Evolutionary conservation across 208 protist genomes (phyloP), one percentile per base, ranked within the genome.

Genomic region (Sergeia podlipaevii): DNA sequence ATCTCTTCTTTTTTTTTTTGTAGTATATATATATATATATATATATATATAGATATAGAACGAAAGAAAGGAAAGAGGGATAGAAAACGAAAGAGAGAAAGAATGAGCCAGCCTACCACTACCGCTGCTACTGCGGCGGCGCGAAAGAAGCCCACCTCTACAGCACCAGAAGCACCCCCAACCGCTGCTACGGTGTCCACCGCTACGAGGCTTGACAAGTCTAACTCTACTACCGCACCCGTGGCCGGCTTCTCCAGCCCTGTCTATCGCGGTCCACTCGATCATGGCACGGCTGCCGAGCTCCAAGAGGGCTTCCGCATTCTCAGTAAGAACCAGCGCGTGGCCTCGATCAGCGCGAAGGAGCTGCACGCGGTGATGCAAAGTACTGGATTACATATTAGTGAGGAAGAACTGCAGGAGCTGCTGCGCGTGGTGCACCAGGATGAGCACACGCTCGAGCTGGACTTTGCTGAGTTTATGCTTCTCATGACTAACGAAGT

Each of bases 241-340:
- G 44, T 73, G n/a, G 47, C 61, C 1, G 51, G 60, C 17, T 65
- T 69, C 30, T 46, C 59, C 54, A 54, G 55, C 32, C 66, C 72
- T n/a, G 34, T 66, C 20, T 70, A 65, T 48, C 65, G 67, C 30
- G 59, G 50, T 11, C n/a, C 7, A 7, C 48, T 98, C 21, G 88
- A 95, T n/a, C 92, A 98, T 65, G 96, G 98, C 66, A 90, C 98
- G 69, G 91, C 98, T 23, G 91, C 90, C 15, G 98, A 99, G 78
- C 99, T 98, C 74, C 98, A 98, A 76, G 98, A 99, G 74, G 98
- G 97, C 6, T 99, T 99, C 78, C 93, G 91, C 43, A 79, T 99
- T 6, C 99, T 99, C 55, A 98, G 99, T 68, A 82, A 97, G 39
- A 90, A 90, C 43, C 93, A 98, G 30, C 65, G 67, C 28, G 52